Evolutionary conservation across 768 basidiomycete genomes (phyloP), one percentile per base, ranked within the genome.

Genomic region (Leccinum boreale): DNA sequence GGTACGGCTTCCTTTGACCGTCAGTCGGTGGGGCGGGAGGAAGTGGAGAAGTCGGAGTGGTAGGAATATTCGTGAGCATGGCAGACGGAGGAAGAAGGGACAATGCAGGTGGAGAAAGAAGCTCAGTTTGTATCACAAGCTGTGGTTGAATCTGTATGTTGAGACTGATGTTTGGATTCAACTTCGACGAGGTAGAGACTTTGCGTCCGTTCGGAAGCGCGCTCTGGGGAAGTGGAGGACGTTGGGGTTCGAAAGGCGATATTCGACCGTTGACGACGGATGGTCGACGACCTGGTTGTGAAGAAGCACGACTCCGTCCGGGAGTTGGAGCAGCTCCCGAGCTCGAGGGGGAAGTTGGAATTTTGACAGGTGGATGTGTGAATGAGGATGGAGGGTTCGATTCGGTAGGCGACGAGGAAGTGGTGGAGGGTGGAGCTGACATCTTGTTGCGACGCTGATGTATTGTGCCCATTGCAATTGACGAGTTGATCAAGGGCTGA

Each of bases 1-100:
- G 89, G 68, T 94, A 96, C 10, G 94, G 94, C 65, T 93, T 88
- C 45, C 90, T 81, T 50, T 91, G 76, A 23, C 87, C 79, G 63
- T 93, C 90, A 5, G 77, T 74, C 6, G 92, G 92, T 23, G 89
- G 80, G 15, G 79, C 72, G 2, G 88, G 84, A 6, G 92, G 92
- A 36, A 92, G 78, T 3, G 91, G 89, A 3, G 92, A 92, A 46
- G 79, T 81, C 6, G 92, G 92, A 3, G 89, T 88, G 12, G 84
- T 85, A 33, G 86, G 89, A 11, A 88, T 77, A 63, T 82, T 85
- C 33, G 77, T 75, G 47, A 81, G 72, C 59, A 83, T 77, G 56
- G 78, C 73, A 17, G 79, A 58, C 9, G 74, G 79, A 6, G 79
- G 80, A 39, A 79, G 74, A 23, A 83, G 71, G n/a, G 77, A 67